These are phyloP conservation scores for Tephrocybe sp. DNA, from an alignment of 768 basidiomycete genomes.

Conservation along the genomic window DNA sequence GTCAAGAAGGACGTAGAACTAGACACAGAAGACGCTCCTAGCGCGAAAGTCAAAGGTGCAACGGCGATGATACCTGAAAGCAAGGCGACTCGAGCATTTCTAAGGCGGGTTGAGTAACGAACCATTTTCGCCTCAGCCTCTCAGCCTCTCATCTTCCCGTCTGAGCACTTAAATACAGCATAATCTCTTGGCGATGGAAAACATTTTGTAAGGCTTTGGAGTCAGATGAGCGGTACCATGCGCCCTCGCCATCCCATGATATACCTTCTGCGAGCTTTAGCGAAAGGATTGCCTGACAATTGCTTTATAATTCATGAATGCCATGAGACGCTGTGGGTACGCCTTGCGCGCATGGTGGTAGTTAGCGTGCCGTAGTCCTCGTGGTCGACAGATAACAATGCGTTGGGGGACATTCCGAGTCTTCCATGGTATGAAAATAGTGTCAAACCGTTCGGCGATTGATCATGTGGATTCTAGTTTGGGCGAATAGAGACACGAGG, in stretches of 20 bases:
- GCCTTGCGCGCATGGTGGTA: not conserved
- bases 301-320: not conserved
- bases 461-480: constrained; percentile 9
- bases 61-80: not conserved
- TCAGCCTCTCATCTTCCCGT: not conserved
- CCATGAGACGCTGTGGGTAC: constrained; percentile 5
- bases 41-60: not conserved
- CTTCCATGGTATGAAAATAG: constrained; percentile 7
- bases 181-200: constrained; percentile 7
- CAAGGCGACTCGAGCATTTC: not conserved
- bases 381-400: not conserved
- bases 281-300: not conserved
- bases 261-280: not conserved
- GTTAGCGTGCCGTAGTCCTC: constrained; percentile 1
- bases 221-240: constrained; percentile 13
- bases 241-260: constrained; percentile 14
- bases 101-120: not conserved
- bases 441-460: not conserved
- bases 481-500: not conserved
- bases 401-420: not conserved
- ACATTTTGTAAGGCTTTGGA: not conserved
- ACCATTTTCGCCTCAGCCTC: not conserved
- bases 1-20: not conserved
- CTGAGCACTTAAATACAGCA: constrained; percentile 4
- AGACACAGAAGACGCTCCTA: not conserved